phyloP scores from a whole-genome alignment of 176 grass and related monocot genomes.

The Calamus simplicifolius region DNA sequence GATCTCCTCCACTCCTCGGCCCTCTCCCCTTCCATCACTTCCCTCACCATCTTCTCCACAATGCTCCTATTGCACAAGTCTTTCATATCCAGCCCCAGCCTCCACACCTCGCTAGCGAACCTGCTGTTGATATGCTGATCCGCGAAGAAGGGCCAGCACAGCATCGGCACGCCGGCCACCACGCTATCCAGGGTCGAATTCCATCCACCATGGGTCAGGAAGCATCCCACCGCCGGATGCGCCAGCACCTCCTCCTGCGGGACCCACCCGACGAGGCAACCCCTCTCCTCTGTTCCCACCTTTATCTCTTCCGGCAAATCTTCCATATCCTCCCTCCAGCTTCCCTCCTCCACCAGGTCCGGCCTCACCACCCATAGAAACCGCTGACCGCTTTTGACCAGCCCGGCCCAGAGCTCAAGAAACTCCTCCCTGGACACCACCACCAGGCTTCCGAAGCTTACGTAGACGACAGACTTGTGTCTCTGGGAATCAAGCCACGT shows the following conservation, averaged over 20 bases:
- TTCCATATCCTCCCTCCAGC: background rate
- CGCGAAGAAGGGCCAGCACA: background rate
- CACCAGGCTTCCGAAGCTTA: background rate
- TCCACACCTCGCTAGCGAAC: background rate
- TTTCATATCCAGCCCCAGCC: background rate
- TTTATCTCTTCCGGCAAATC: background rate
- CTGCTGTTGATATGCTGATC: conserved; percentile 5
- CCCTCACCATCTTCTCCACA: background rate
- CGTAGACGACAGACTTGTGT: conserved; percentile 6
- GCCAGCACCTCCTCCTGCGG: background rate
- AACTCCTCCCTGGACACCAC: background rate
- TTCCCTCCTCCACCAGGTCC: background rate
- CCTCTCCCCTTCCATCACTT: background rate
- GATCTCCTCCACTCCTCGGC: background rate
- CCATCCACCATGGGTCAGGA: conserved; percentile 6
- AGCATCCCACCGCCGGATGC: conserved; percentile 1
- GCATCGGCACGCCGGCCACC: conserved; percentile 1
- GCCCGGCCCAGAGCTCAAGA: background rate
- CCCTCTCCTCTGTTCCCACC: background rate
- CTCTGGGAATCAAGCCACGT: background rate
- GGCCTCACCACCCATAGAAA: conserved; percentile 2
- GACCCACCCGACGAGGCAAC: background rate
- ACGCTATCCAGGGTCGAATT: conserved; percentile 3
- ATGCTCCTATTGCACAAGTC: background rate
- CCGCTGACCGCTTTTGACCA: background rate